These are phyloP conservation scores for Porodaedalea pini DNA, from an alignment of 1,284 basidiomycete genomes.

Conservation along the genomic window DNA sequence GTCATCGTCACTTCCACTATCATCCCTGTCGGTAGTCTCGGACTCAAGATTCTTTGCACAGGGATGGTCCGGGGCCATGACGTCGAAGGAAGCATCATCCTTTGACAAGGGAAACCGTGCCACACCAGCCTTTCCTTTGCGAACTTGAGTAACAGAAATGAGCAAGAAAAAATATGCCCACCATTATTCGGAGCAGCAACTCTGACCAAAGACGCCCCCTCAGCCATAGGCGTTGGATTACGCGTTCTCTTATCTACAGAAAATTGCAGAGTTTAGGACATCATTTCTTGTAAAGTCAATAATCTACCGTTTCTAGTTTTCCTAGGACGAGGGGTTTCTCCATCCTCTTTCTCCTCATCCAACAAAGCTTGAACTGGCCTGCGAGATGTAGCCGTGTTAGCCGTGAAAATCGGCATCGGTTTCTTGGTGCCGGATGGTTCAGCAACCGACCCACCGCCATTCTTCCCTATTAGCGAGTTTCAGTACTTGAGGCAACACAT, in stretches of 20 bases:
- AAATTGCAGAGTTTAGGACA: neutral
- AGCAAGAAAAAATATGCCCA: no score
- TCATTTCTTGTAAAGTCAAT: neutral
- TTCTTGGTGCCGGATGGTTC: no score
- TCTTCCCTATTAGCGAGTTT: no score
- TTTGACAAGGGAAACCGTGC: conserved; percentile 1
- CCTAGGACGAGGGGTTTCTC: neutral
- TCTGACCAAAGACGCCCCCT: neutral
- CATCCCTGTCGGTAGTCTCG: neutral
- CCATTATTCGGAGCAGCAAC: no score
- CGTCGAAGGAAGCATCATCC: neutral
- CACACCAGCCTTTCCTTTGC: no score
- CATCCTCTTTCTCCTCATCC: neutral
- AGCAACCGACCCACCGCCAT: no score
- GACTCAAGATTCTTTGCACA: neutral
- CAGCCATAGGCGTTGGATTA: neutral
- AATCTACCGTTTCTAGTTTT: neutral
- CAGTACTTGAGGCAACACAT: no score
- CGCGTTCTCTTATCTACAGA: neutral
- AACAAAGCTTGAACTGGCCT: neutral
- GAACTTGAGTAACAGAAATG: no score
- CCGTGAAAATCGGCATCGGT: no score
- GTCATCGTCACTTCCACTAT: neutral
- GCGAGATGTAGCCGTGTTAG: no score
- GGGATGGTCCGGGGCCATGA: no score